These are phyloP conservation scores for Parastagonospora avenae DNA, from an alignment of 2,329 filamentous ascomycete genomes.

Conservation along the genomic window DNA sequence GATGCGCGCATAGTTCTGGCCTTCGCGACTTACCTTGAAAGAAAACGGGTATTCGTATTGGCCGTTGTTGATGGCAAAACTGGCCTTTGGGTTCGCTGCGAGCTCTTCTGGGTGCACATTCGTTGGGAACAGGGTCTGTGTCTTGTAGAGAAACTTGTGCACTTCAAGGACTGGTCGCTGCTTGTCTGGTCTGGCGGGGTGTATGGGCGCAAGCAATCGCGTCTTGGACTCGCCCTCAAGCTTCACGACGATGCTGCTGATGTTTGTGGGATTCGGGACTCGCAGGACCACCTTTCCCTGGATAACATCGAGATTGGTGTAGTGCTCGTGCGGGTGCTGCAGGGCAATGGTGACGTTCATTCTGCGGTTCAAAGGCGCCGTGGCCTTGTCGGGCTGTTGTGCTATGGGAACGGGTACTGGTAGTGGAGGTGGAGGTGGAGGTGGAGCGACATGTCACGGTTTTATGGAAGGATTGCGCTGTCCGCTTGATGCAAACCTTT, in stretches of 20 bases:
- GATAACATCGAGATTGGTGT: conserved; percentile 79
- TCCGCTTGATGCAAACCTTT: conserved; percentile 2
- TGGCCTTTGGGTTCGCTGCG: conserved; percentile 45
- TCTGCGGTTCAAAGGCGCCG: conserved; percentile 4
- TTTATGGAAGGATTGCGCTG: conserved; percentile 14
- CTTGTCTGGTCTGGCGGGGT: conserved; percentile 49
- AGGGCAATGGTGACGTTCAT: conserved; percentile 67
- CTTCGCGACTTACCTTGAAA: conserved; percentile 68
- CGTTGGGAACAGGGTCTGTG: conserved; percentile 74
- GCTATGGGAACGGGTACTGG: conserved; percentile 21
- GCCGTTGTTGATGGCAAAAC: conserved; percentile 69
- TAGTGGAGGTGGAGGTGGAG: conserved; percentile 18
- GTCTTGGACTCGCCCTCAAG: conserved; percentile 80
- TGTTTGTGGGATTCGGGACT: conserved; percentile 51
- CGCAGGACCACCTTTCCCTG: conserved; percentile 60
- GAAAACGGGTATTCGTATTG: conserved; percentile 77
- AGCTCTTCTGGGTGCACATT: conserved; percentile 49
- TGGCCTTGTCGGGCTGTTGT: conserved; percentile 3
- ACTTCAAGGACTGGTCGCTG: conserved; percentile 56
- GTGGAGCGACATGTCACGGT: conserved; percentile 26
- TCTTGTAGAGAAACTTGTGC: conserved; percentile 73
- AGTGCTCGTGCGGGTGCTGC: conserved; percentile 70
- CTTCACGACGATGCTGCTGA: conserved; percentile 72
- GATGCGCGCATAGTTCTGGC: not conserved
- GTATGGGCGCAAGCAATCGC: conserved; percentile 60